Evolutionary conservation across 495 filamentous ascomycete species (phyloP).

Genomic region (Penicillium turbatum): DNA sequence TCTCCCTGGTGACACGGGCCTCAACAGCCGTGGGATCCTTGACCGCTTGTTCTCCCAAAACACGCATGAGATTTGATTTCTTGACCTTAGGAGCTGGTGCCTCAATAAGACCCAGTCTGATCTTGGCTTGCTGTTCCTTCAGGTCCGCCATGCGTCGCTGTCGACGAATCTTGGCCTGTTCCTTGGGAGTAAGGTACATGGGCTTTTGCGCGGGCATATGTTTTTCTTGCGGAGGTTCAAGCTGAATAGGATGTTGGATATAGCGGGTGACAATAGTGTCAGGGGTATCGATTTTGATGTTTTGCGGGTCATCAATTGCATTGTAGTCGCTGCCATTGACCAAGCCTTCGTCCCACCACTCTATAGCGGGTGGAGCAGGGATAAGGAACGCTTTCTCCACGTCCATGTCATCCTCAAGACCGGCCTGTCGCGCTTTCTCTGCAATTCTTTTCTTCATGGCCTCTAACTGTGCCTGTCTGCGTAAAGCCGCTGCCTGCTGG

Average conservation of each 20-base stretch:
- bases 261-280: slow-evolving; percentile 86
- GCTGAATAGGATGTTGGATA: slow-evolving; percentile 88
- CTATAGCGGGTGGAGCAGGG: slow-evolving; percentile 76
- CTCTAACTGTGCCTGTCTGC: slow-evolving; percentile 83
- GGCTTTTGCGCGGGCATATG: slow-evolving; percentile 74
- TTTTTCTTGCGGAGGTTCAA: slow-evolving; percentile 87
- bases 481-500: slow-evolving; percentile 80
- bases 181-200: slow-evolving; percentile 86
- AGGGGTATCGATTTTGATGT: slow-evolving; percentile 68
- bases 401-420: slow-evolving; percentile 86
- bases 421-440: slow-evolving; percentile 73
- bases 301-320: slow-evolving; percentile 55
- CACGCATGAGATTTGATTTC: slow-evolving; percentile 93
- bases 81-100: slow-evolving; percentile 93
- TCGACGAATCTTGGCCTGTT: slow-evolving; percentile 85
- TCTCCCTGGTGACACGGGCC: slow-evolving; percentile 85
- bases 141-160: slow-evolving; percentile 86
- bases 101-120: slow-evolving; percentile 80
- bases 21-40: slow-evolving; percentile 98
- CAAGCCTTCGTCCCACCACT: slow-evolving; percentile 97
- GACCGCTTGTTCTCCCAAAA: slow-evolving; percentile 94
- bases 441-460: slow-evolving; percentile 92
- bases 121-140: slow-evolving; percentile 95
- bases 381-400: slow-evolving; percentile 85
- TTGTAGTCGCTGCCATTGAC: slow-evolving; percentile 70